Base-by-base conservation (phyloP, 805 yeast species). In the Teunomyces stri region DNA sequence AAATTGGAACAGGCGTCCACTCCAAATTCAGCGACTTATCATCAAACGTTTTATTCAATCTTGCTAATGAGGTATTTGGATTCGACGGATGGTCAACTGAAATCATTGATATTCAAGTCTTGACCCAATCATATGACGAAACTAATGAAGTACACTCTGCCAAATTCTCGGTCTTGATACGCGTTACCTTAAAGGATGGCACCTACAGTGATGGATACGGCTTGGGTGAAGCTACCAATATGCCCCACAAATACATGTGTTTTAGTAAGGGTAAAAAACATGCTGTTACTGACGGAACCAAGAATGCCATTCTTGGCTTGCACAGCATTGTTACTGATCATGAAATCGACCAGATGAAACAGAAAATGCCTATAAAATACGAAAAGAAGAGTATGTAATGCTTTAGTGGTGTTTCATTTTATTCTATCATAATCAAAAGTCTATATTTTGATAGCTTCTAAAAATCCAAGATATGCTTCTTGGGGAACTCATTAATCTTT, bases 401-500 rank as follows among this genome's bases (percentile, higher is more conserved):
- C 27, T 25, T 25, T 25, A 25, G 27, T 5, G 6, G 6, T 18
- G 20, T n/a, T 22, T 40, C 33, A 34, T 28, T 12, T 12, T n/a
- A 30, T 28, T 42, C 18, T 42, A 31, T 42, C 34, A 21, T 31
- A 5, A 21, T 15, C 39, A 25, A 41, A 18, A 15, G 6, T 6
- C 29, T 39, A 16, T 6, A 27, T 39, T n/a, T 20, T 41, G 54
- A 16, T 10, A 28, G 48, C 64, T 13, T 15, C 16, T 31, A 85
- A 59, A 74, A 87, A 56, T 86, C 90, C 53, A 87, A 70, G 0
- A 80, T 72, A 31, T 71, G 71, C 58, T 73, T 72, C 59, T 66
- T 74, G 12, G 88, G 83, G 68, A 88, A 87, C 6, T 78, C 85
- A 37, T 72, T 72, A 50, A 89, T 78, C 10, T 57, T 65, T 0